A percentile compares a stretch with the other conserved stretches of the same genome.
Conservation (phyloP, 495 filamentous ascomycete genomes). For the Cercophora newfieldiana region DNA sequence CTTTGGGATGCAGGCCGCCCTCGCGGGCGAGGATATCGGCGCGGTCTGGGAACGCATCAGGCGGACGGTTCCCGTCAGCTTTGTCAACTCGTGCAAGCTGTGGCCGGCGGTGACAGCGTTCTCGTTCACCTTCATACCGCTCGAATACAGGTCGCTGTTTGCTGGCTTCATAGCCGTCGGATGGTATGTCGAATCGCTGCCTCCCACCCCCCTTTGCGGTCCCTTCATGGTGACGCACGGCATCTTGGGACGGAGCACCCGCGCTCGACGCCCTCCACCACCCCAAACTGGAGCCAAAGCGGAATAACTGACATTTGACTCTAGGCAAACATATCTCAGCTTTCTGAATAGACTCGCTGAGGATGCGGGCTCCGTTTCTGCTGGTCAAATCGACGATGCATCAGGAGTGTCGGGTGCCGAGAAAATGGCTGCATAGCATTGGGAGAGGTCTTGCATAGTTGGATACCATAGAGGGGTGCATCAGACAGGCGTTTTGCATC, state of each 20-base stretch:
- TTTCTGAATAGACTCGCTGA: constrained; percentile 78
- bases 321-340: constrained; percentile 73
- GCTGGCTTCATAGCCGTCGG: constrained; percentile 75
- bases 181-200: too few relatives aligned
- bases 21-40: constrained; percentile 56
- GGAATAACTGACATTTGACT: too few relatives aligned
- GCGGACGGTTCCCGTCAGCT: constrained; percentile 73
- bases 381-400: neutral
- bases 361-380: constrained; percentile 11
- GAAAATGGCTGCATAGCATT: constrained; percentile 21
- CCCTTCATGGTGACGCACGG: too few relatives aligned
- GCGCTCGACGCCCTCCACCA: too few relatives aligned
- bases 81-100: constrained; percentile 78
- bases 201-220: too few relatives aligned
- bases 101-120: constrained; percentile 90
- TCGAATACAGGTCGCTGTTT: constrained; percentile 78
- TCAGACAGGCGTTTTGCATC: constrained; percentile 6
- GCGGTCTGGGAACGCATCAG: constrained; percentile 70
- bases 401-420: neutral
- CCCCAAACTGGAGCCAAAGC: too few relatives aligned
- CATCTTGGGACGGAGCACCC: too few relatives aligned
- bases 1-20: constrained; percentile 76
- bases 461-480: constrained; percentile 14
- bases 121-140: constrained; percentile 78
- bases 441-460: neutral